A percentile compares a stretch with the other conserved stretches of the same genome.
phyloP scores from a whole-genome alignment of 2,329 filamentous ascomycete species.

The Tolypocladium sp. region DNA sequence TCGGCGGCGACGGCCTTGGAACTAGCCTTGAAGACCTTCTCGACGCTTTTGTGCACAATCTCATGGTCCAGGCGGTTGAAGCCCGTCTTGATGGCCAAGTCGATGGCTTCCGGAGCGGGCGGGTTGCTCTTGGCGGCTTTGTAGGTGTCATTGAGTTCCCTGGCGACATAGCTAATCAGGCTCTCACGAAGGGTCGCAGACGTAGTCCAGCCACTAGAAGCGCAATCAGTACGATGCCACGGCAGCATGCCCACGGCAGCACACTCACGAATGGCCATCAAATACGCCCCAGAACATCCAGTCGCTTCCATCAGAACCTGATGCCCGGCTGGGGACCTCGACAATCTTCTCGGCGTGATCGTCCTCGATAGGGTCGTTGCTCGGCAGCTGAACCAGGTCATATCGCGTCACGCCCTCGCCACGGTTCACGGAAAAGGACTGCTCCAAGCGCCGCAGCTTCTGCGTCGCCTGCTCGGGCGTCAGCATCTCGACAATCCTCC shows the following conservation, averaged over 20 bases:
- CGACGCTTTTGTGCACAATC: constrained; percentile 86
- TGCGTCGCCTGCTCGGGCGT: constrained; percentile 88
- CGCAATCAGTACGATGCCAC: background rate
- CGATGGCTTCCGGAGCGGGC: constrained; percentile 72
- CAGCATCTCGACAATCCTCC: constrained; percentile 90
- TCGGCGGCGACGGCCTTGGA: constrained; percentile 89
- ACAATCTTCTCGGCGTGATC: constrained; percentile 98
- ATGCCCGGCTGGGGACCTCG: constrained; percentile 60
- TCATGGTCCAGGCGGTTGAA: constrained; percentile 87
- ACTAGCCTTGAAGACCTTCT: constrained; percentile 81
- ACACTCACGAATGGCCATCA: constrained; percentile 80
- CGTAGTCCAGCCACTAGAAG: constrained; percentile 81
- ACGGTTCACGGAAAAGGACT: constrained; percentile 83
- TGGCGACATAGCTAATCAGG: constrained; percentile 84
- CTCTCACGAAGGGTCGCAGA: constrained; percentile 91
- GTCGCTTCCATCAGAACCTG: constrained; percentile 41
- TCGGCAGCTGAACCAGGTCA: constrained; percentile 87
- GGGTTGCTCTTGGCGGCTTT: constrained; percentile 55
- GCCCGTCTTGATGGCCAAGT: constrained; percentile 83
- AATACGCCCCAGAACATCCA: constrained; percentile 99
- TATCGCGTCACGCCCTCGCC: constrained; percentile 90
- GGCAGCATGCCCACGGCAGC: constrained; percentile 3
- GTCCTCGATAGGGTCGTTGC: constrained; percentile 96
- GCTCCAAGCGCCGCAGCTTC: constrained; percentile 80
- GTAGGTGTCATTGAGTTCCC: constrained; percentile 88